Percentiles rank a stretch among this genome's conserved stretches.
Evolutionary conservation across 169 alveolate species (phyloP).

Genomic region (Theileria luwenshuni): DNA sequence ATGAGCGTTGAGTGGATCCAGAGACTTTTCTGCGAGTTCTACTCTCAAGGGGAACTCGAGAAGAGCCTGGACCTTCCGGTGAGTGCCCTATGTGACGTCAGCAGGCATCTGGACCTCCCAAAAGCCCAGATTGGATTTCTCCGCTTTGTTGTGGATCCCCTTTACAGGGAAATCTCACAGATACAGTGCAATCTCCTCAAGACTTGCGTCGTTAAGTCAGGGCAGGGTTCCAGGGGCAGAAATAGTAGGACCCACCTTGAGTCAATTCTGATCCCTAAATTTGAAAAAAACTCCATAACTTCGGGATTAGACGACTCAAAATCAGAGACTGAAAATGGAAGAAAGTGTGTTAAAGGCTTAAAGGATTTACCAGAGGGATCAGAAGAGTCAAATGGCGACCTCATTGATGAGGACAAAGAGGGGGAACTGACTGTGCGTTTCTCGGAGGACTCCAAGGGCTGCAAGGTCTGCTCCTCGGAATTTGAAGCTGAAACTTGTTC

Average conservation of each 20-base stretch:
- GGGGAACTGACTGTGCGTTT: too few relatives aligned
- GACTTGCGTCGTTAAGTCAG: slow-evolving; percentile 11
- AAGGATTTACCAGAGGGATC: too few relatives aligned
- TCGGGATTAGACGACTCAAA: too few relatives aligned
- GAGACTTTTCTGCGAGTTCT: slow-evolving; percentile 86
- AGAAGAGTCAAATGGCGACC: too few relatives aligned
- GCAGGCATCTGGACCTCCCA: slow-evolving; percentile 88
- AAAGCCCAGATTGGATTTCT: slow-evolving; percentile 93
- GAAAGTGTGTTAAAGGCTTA: too few relatives aligned
- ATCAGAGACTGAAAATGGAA: too few relatives aligned
- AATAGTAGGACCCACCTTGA: too few relatives aligned
- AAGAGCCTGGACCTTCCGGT: slow-evolving; percentile 87
- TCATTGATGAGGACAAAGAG: too few relatives aligned
- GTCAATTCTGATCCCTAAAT: not conserved
- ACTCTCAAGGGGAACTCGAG: slow-evolving; percentile 91
- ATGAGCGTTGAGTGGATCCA: slow-evolving; percentile 85
- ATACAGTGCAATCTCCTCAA: slow-evolving; percentile 42
- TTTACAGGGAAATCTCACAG: slow-evolving; percentile 78
- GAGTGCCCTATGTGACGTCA: slow-evolving; percentile 93
- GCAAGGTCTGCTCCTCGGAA: too few relatives aligned
- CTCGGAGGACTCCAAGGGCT: too few relatives aligned
- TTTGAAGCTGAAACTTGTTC: too few relatives aligned
- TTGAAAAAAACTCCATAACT: not conserved
- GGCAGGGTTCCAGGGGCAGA: too few relatives aligned
- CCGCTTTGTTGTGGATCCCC: slow-evolving; percentile 87